Percentiles rank a stretch among this genome's conserved stretches.
These are phyloP conservation scores for Pyrenophora seminiperda DNA, from an alignment of 2,329 filamentous ascomycete species.

Conservation along the genomic window DNA sequence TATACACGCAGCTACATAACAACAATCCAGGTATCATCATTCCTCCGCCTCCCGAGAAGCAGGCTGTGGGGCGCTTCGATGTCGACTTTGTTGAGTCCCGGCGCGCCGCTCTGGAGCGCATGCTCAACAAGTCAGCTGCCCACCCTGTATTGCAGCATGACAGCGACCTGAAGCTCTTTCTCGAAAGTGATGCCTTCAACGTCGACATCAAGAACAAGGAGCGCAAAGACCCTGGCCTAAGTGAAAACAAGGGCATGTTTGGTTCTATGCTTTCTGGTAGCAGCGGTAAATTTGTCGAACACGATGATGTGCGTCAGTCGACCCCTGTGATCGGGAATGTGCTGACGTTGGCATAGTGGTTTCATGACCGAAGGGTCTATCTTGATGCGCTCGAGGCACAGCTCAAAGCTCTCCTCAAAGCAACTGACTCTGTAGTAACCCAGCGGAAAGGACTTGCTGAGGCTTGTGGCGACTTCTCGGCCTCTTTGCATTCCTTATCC, in stretches of 20 bases:
- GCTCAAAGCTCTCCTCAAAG: slow-evolving; percentile 86
- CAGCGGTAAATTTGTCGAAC: slow-evolving; percentile 87
- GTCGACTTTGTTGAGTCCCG: slow-evolving; percentile 94
- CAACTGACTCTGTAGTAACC: slow-evolving; percentile 88
- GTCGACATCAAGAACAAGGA: slow-evolving; percentile 98
- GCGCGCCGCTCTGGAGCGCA: slow-evolving; percentile 89
- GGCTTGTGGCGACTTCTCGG: slow-evolving; percentile 89
- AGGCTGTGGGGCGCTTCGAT: slow-evolving; percentile 94
- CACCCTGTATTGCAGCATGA: slow-evolving; percentile 93
- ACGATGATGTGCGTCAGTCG: slow-evolving; percentile 76
- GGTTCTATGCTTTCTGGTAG: slow-evolving; percentile 79
- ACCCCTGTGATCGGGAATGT: background rate
- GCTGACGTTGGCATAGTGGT: slow-evolving; percentile 68
- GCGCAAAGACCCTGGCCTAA: slow-evolving; percentile 80
- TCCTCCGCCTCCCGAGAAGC: slow-evolving; percentile 95
- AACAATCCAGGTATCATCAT: slow-evolving; percentile 96
- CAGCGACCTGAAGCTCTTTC: slow-evolving; percentile 89
- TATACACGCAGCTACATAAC: slow-evolving; percentile 90
- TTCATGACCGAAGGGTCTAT: slow-evolving; percentile 94
- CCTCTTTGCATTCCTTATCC: slow-evolving; percentile 88
- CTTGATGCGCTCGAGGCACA: slow-evolving; percentile 92
- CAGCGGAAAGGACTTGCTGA: slow-evolving; percentile 94
- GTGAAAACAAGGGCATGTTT: slow-evolving; percentile 92
- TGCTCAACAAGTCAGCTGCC: slow-evolving; percentile 93
- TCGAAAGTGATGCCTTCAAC: slow-evolving; percentile 95